These are phyloP conservation scores for Lactarius vividus DNA, from an alignment of 768 basidiomycete genomes.

Conservation along the genomic window DNA sequence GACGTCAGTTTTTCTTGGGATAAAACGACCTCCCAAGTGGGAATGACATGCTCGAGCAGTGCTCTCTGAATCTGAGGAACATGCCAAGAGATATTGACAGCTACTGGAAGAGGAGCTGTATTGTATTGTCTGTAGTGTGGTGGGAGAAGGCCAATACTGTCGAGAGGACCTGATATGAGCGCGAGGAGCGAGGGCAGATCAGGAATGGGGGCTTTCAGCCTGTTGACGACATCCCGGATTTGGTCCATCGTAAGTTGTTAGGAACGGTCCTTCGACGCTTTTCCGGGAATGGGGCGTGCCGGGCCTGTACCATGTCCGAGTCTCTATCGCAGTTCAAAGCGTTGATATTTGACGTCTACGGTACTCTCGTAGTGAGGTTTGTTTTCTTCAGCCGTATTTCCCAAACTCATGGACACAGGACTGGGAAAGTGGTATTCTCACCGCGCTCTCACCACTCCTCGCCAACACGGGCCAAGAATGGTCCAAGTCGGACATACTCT, in stretches of 20 bases:
- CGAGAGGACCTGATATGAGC: conserved; percentile 59
- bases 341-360: conserved; percentile 75
- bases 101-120: conserved; percentile 36
- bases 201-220: conserved; percentile 37
- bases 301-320: conserved; percentile 24
- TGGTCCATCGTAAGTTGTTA: conserved; percentile 17
- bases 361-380: conserved; percentile 54
- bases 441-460: conserved; percentile 52
- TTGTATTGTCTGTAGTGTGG: conserved; percentile 50
- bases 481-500: conserved; percentile 51
- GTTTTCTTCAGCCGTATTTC: background rate
- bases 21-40: conserved; percentile 63
- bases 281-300: too few relatives aligned
- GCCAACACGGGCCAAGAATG: conserved; percentile 39
- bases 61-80: conserved; percentile 61
- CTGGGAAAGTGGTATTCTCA: conserved; percentile 70
- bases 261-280: too few relatives aligned
- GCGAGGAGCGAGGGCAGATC: conserved; percentile 51
- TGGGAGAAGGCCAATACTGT: conserved; percentile 55
- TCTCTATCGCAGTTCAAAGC: conserved; percentile 38
- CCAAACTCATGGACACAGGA: conserved; percentile 36
- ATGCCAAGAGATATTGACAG: conserved; percentile 37
- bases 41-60: conserved; percentile 61
- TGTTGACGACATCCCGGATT: conserved; percentile 32
- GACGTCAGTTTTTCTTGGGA: conserved; percentile 44